Conservation (phyloP, 108 stramenopile species). For the Halocafeteria seosinensis region DNA sequence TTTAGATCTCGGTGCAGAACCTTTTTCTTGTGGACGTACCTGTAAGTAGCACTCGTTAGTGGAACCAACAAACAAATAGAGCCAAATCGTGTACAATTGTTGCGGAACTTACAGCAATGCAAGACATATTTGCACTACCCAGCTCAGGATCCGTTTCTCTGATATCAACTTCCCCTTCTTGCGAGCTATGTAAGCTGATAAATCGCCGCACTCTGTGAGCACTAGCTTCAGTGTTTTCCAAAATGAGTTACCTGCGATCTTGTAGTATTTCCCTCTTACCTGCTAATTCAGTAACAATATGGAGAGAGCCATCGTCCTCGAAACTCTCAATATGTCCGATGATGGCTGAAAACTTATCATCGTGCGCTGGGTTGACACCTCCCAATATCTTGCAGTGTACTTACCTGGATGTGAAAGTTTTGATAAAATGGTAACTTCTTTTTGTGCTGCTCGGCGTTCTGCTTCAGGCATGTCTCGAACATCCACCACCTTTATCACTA, state of each 20-base stretch:
- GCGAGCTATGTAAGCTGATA: too few species aligned
- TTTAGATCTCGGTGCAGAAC: conserved; percentile 35
- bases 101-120: conserved; percentile 8
- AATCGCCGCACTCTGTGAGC: too few species aligned
- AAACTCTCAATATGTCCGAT: not conserved
- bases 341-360: too few species aligned
- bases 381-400: too few species aligned
- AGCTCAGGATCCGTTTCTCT: conserved; percentile 10
- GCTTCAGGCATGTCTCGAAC: not conserved
- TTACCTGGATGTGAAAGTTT: not conserved
- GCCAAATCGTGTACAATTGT: not conserved
- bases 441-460: not conserved
- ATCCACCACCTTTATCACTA: not conserved
- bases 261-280: not conserved
- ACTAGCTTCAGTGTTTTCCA: too few species aligned
- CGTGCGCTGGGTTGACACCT: too few species aligned
- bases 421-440: not conserved
- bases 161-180: not conserved
- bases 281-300: not conserved
- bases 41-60: not conserved
- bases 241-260: not conserved
- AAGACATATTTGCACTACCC: conserved; percentile 25
- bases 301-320: not conserved
- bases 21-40: conserved; percentile 21
- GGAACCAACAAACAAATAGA: not conserved